Percentiles rank a stretch among this genome's conserved stretches.
These are phyloP conservation scores for Tympanopsis confertula DNA, from an alignment of 2,329 filamentous ascomycete species.

Conservation along the genomic window DNA sequence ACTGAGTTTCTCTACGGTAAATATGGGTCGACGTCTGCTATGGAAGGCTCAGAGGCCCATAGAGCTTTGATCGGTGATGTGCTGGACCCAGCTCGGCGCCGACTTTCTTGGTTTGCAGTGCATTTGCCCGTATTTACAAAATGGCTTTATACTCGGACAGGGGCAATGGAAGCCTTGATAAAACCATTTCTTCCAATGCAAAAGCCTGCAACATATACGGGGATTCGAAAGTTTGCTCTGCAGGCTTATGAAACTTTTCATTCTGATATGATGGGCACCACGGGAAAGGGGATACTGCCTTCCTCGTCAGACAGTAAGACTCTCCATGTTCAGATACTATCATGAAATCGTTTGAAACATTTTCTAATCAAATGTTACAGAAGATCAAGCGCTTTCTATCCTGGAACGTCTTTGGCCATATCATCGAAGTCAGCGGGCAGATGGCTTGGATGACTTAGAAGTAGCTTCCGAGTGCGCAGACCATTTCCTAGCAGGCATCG, in stretches of 20 bases:
- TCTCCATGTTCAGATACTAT: too few relatives aligned
- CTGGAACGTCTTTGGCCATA: conserved; percentile 19
- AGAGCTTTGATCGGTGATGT: conserved; percentile 32
- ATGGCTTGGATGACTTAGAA: conserved; percentile 25
- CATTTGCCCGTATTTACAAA: conserved; percentile 30
- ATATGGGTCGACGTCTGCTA: conserved; percentile 27
- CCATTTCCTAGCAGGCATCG: conserved; percentile 38
- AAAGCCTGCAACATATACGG: conserved; percentile 36
- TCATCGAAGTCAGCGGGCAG: conserved; percentile 12
- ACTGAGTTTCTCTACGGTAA: conserved; percentile 37
- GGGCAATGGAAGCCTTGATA: conserved; percentile 20
- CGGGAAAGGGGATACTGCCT: too few relatives aligned
- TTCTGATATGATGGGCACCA: neutral
- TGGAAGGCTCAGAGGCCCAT: conserved; percentile 22
- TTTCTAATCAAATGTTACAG: too few relatives aligned
- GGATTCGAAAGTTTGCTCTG: conserved; percentile 30
- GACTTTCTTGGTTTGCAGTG: conserved; percentile 34
- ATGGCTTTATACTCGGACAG: conserved; percentile 33
- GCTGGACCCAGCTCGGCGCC: conserved; percentile 28
- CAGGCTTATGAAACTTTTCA: conserved; percentile 10
- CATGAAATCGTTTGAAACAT: too few relatives aligned
- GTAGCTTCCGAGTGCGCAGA: conserved; percentile 40
- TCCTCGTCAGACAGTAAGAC: too few relatives aligned
- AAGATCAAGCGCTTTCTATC: too few relatives aligned
- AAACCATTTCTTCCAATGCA: conserved; percentile 31